Evolutionary conservation across 2,329 filamentous ascomycete genomes (phyloP), one percentile per base, ranked within the genome.

Genomic region (Trichophyton schoenleinii): DNA sequence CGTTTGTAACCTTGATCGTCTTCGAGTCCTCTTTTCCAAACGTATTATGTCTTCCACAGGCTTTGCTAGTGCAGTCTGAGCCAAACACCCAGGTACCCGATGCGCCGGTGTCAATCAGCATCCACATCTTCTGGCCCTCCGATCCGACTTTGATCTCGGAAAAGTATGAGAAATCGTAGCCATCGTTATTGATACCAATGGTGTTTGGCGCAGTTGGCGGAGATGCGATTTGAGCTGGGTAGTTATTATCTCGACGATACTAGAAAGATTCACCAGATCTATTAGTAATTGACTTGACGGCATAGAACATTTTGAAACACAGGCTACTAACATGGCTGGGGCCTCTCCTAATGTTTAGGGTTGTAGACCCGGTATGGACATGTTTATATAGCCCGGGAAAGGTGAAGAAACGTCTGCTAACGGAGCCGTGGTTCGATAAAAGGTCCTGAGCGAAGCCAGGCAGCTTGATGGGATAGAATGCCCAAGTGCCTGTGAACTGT

Each of bases 41-140:
- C 0, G 81, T 83, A 68, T 84, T 84, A 71, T 95, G 91, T 66
- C 79, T 77, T 34, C 74, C 70, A 71, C 91, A 96, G 3, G 88
- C 82, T 25, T 79, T 72, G 2, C 83, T 83, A 15, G 72, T 79
- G 75, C 91, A 96, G 60, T 80, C 75, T 15, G 83, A 78, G 34
- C 86, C 83, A 83, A 94, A 94, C 20, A 95, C 83, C 91, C 91
- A 96, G 11, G 86, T 90, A 62, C 88, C 89, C 18, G 79, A 77
- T 13, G 80, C 79, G 6, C 80, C 81, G 0, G 80, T 80, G 67
- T 83, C 81, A 13, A 83, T 67, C 60, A 82, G 70, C 69, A 83
- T 73, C 69, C 78, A 78, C 72, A 82, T 80, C 53, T 76, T 72
- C 66, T 80, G 73, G 42, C 75, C 73, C 62, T 77, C 73, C 13